Evolutionary conservation across 495 filamentous ascomycete genomes (phyloP).

Genomic region (Lindgomyces ingoldianus): DNA sequence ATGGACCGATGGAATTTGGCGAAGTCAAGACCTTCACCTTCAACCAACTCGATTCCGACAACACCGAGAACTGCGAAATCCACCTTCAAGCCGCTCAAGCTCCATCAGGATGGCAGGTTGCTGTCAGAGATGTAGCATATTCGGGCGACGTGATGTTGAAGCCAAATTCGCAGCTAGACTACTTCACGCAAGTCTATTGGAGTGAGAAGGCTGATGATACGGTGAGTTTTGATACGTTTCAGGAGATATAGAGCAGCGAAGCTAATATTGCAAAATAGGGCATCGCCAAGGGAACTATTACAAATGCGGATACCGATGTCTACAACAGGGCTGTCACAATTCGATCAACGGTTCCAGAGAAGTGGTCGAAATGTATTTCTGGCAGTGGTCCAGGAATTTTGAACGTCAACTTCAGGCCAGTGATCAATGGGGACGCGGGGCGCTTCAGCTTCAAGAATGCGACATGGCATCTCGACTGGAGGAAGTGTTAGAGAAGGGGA

Average conservation of each 20-base stretch:
- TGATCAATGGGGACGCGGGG: conserved; percentile 14
- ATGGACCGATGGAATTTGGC: conserved; percentile 2
- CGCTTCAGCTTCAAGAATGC: conserved; percentile 18
- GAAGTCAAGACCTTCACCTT: conserved; percentile 18
- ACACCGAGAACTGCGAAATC: conserved; percentile 28
- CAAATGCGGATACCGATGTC: conserved; percentile 12
- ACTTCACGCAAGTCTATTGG: conserved; percentile 16
- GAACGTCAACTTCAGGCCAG: conserved; percentile 29
- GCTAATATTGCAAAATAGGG: conserved; percentile 9
- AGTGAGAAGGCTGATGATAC: conserved; percentile 24
- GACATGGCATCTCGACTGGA: conserved; percentile 22
- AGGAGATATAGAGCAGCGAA: neutral
- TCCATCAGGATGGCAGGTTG: conserved; percentile 26
- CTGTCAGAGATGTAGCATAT: conserved; percentile 18
- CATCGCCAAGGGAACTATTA: neutral
- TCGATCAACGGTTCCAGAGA: neutral
- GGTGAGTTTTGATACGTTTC: conserved; percentile 1
- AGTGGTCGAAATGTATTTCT: conserved; percentile 26
- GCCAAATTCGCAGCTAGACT: conserved; percentile 6
- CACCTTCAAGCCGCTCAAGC: conserved; percentile 14
- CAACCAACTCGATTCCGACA: conserved; percentile 15
- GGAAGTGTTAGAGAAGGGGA: conserved; percentile 17
- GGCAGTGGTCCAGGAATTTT: conserved; percentile 22
- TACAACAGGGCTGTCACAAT: conserved; percentile 4
- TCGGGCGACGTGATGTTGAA: conserved; percentile 14